These are phyloP conservation scores for Mallotus repandus DNA, from an alignment of 441 rosid genomes.

Conservation along the genomic window DNA sequence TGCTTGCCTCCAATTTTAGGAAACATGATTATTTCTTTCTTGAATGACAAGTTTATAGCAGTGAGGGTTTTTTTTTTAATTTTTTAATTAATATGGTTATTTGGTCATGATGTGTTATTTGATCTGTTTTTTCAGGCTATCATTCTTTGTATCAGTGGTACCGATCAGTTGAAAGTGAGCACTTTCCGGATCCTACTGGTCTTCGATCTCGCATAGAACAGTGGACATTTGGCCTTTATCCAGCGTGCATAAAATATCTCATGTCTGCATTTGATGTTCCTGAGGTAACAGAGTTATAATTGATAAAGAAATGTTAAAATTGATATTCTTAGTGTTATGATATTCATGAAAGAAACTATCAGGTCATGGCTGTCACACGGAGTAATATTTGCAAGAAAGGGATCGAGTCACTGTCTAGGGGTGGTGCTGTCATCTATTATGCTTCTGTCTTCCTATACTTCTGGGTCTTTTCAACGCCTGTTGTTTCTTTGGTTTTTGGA, in stretches of 20 bases:
- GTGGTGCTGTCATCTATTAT: conserved; percentile 85
- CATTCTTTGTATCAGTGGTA: conserved; percentile 97
- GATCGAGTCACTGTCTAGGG: conserved; percentile 73
- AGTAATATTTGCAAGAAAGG: conserved; percentile 86
- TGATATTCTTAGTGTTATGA: neutral
- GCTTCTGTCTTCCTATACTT: conserved; percentile 95
- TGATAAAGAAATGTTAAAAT: conserved; percentile 1
- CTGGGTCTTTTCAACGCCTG: conserved; percentile 98
- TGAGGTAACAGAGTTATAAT: conserved; percentile 54
- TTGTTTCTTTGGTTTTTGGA: conserved; percentile 93
- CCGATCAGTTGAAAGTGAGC: conserved; percentile 85
- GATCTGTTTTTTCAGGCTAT: conserved; percentile 57
- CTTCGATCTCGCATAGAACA: conserved; percentile 94
- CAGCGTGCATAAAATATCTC: conserved; percentile 97
- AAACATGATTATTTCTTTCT: neutral
- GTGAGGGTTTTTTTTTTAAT: conserved; percentile 2
- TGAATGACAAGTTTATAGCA: neutral
- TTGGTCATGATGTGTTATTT: conserved; percentile 18
- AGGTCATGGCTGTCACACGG: conserved; percentile 98
- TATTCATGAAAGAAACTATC: conserved; percentile 25
- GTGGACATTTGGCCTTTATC: conserved; percentile 98
- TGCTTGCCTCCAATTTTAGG: neutral
- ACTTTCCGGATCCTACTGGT: conserved; percentile 99
- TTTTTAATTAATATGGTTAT: neutral
- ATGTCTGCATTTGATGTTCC: conserved; percentile 99